Conservation (phyloP, 139 green algal genomes). For the Closterium sp. region DNA sequence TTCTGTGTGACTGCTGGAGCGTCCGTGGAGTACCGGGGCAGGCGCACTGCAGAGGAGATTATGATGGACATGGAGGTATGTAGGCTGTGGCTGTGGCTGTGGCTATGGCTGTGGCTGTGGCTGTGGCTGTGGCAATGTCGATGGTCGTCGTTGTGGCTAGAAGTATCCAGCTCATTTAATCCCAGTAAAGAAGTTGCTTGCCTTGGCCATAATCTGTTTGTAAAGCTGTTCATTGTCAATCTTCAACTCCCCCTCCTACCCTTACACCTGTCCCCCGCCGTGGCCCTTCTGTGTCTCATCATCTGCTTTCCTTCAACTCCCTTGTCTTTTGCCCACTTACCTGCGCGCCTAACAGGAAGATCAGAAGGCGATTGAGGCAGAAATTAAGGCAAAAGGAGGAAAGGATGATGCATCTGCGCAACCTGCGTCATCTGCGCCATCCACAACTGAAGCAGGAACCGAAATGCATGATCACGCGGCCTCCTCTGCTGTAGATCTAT, state of each 20-base stretch:
- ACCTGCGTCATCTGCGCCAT: no score
- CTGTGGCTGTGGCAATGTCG: no score
- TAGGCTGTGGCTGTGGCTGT: no score
- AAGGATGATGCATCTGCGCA: neutral
- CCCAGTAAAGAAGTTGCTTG: no score
- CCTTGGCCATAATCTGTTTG: neutral
- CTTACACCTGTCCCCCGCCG: neutral
- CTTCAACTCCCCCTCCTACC: neutral
- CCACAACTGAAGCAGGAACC: neutral
- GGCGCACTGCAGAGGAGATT: neutral
- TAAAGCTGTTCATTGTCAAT: neutral
- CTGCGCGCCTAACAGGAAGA: neutral
- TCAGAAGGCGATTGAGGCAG: neutral
- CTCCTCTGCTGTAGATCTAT: neutral
- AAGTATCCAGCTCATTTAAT: no score
- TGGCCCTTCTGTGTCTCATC: neutral
- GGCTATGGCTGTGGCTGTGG: no score
- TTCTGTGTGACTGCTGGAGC: neutral
- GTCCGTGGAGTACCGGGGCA: neutral
- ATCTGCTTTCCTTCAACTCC: neutral
- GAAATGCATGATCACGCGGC: neutral
- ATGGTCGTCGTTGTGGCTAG: no score
- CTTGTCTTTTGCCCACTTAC: neutral
- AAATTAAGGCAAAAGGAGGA: neutral
- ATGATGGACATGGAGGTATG: neutral